Percentiles rank a stretch among this genome's conserved stretches.
Evolutionary conservation across 2,329 filamentous ascomycete genomes (phyloP).

Genomic region (Ciborinia camelliae): DNA sequence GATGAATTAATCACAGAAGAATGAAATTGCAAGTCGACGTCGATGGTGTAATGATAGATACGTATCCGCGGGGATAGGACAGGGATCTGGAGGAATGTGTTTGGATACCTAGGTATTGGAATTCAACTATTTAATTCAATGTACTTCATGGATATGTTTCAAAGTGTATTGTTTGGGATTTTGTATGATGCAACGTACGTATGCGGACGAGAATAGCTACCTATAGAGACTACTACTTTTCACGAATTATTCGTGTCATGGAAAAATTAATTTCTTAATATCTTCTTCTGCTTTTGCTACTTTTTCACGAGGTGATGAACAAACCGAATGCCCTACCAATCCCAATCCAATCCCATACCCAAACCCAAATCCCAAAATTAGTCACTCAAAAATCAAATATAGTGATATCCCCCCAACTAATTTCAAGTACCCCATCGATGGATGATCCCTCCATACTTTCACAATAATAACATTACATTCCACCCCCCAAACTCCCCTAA

Average conservation of each 20-base stretch:
- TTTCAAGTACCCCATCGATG: no score
- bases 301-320: background rate
- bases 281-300: background rate
- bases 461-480: no score
- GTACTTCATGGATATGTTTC: background rate
- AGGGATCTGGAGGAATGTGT: background rate
- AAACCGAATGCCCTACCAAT: background rate
- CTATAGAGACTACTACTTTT: conserved; percentile 6
- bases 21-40: background rate
- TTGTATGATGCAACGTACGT: background rate
- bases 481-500: no score
- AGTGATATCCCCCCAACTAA: no score
- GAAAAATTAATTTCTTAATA: conserved; percentile 5
- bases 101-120: conserved; percentile 7
- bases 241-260: background rate
- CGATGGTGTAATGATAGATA: conserved; percentile 12
- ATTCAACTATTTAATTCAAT: background rate
- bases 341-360: background rate
- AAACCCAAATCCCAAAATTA: no score
- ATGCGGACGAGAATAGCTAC: background rate
- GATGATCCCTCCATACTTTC: no score
- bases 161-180: background rate
- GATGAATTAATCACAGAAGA: background rate
- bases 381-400: no score
- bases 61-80: background rate